Base-by-base conservation (phyloP, 192 early-diverging fungal species). In the Phlyctochytrium arcticum region DNA sequence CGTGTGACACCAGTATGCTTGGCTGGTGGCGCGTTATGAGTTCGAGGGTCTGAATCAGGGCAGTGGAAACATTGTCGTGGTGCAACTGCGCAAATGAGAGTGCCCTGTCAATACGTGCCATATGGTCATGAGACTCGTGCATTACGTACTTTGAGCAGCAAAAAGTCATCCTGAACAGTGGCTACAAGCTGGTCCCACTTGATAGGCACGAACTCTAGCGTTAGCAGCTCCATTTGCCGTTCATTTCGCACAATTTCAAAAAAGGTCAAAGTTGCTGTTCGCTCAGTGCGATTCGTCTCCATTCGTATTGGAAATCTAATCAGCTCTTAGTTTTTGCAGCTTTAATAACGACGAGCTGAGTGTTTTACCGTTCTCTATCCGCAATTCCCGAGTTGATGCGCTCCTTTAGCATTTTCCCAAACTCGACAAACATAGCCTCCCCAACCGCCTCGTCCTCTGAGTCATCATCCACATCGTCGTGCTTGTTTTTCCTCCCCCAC, bases 171-270 rank as follows among this genome's bases (percentile, higher is more conserved):
- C n/a, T 51, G 29, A 7, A 72, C 32, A 27, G 57, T 62, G 6
- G 8, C 21, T 15, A 64, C 46, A 12, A 76, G 30, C 29, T 76
- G 47, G 9, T 9, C 15, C 70, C 75, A 72, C 2, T 58, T 36
- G 12, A 56, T 29, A 6, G 62, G 57, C 2, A 36, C 34, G 46
- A 76, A 72, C 21, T 76, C 75, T 36, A 76, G 57, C 2, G 31
- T 23, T 12, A 76, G 29, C 5, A 76, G 37, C 23, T 62, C 29
- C 2, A 72, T 54, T 17, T 49, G 24, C 6, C 75, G 42, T 50
- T 76, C 71, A 12, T 54, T 62, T 29, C 33, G 62, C 31, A 71
- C 59, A 29, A 72, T 30, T 62, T 76, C 75, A 19, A 32, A n/a
- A 48, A 76, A 76, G 15, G 17, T 51, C 1, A 76, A 48, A 6